Base-by-base conservation (phyloP, 805 yeast species). In the Hanseniaspora lindneri region DNA sequence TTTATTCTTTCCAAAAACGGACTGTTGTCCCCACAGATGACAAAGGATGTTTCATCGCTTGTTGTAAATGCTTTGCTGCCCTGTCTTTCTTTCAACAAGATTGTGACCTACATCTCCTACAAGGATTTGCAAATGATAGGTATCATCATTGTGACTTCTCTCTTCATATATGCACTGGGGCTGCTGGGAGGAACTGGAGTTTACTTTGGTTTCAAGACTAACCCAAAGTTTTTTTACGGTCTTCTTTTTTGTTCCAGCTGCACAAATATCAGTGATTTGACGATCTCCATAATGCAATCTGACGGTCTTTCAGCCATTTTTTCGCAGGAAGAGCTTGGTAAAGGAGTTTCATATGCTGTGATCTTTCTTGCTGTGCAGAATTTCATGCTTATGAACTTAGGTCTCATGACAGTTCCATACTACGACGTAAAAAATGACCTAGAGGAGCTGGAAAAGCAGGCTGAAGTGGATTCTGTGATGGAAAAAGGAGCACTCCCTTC, bases 191-290 rank as follows among this genome's bases (percentile, higher is more conserved):
- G 69, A 0, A 51, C 65, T 0, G 19, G 13, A 3, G 49, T 46
- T 2, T 46, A 46, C 19, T 46, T 39, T 46, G 42, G 42, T 2
- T 65, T 71, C 49, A 70, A 71, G 27, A 39, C 69, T 1, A 6
- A 74, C 0, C 73, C 71, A 51, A 64, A 73, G 33, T 85, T 94
- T 89, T 65, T 72, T 23, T 92, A 94, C 47, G 94, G 95, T 0
- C 59, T 80, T 17, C 53, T 81, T 6, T 72, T 80, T 25, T 85
- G 83, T 9, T 86, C 89, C 0, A 67, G 82, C 27, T 76, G 84
- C 58, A 88, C 87, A 39, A 85, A 85, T 58, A 77, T 81, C 39
- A 76, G 87, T 14, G 95, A 85, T 64, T 68, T 85, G 49, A 95
- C 95, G 0, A 82, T 85, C 55, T 94, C 95, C 0, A 86, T 85